Evolutionary conservation across 2,329 filamentous ascomycete species (phyloP).

Genomic region (Diaporthe vexans): DNA sequence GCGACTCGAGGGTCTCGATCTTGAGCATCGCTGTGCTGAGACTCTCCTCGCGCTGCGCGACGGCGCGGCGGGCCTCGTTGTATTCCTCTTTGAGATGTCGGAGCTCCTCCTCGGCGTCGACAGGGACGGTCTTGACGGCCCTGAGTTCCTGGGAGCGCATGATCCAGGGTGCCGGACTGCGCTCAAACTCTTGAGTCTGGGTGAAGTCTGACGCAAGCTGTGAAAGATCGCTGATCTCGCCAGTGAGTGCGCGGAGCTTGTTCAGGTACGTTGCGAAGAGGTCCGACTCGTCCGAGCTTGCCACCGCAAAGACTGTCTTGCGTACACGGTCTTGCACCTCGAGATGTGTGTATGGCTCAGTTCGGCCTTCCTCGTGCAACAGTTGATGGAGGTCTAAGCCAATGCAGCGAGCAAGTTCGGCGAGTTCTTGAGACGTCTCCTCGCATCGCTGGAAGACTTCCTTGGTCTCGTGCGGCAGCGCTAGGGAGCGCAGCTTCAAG

Average conservation of each 20-base stretch:
- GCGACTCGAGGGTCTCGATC: conserved; percentile 91
- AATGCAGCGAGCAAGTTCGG: conserved; percentile 75
- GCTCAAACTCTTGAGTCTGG: conserved; percentile 84
- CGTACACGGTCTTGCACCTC: conserved; percentile 77
- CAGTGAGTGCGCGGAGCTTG: conserved; percentile 75
- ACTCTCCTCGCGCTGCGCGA: conserved; percentile 82
- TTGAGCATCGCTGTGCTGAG: conserved; percentile 91
- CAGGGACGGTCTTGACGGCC: conserved; percentile 82
- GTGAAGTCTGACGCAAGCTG: conserved; percentile 78
- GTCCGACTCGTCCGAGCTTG: conserved; percentile 73
- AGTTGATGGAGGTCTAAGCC: conserved; percentile 76
- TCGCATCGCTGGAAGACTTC: conserved; percentile 81
- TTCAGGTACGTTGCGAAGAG: conserved; percentile 77
- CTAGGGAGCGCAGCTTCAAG: conserved; percentile 80
- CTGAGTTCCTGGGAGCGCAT: conserved; percentile 85
- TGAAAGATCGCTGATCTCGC: conserved; percentile 78
- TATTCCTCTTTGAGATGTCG: conserved; percentile 84
- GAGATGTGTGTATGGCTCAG: conserved; percentile 74
- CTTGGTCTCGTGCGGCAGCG: conserved; percentile 76
- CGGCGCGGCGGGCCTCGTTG: conserved; percentile 79
- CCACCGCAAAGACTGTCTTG: conserved; percentile 65
- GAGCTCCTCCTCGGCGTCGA: conserved; percentile 89
- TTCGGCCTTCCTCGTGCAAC: conserved; percentile 79
- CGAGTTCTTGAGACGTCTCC: conserved; percentile 73
- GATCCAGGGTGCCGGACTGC: conserved; percentile 83